Evolutionary conservation across 139 green algal species (phyloP), one percentile per base, ranked within the genome.

Genomic region (Klebsormidium nitens): DNA sequence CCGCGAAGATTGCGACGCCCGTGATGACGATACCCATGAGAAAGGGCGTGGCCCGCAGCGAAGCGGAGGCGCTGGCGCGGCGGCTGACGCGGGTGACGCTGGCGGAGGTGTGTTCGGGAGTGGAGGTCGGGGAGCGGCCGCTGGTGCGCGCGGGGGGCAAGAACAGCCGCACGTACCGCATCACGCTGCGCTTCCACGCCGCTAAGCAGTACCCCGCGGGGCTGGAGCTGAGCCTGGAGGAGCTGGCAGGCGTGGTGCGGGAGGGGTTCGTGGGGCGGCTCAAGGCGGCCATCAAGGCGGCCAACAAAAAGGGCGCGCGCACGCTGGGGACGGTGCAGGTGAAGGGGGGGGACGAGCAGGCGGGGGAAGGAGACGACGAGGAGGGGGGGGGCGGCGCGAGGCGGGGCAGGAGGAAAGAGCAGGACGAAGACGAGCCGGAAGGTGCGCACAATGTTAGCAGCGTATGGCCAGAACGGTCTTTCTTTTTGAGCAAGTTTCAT

Each of bases 21-120:
- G 87, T 96, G 36, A 96, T 97, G 90, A 95, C 85, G 6, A 74
- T 97, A 65, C 88, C 89, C 17, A 62, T 97, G 73, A 77, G 59
- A 34, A 11, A 64, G 42, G 55, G 32, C 47, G 38, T 67, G 28
- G n/a, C n/a, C n/a, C n/a, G n/a, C 17, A n/a, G n/a, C n/a, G 66
- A 77, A 39, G 72, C 49, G 26, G 36, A 77, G 50, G 28, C 5
- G 36, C 29, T 81, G 5, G 74, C 67, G 28, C 32, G 31, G 5
- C 29, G 38, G 42, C 62, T 81, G n/a, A 37, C 44, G 28, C 55
- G 84, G 56, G 83, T 97, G 36, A 70, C 78, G 8, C 80, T 98
- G 47, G 89, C 87, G 1, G 90, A 97, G 76, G 72, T 86, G 26
- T 52, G 90, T 56, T 36, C 63, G 46, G 78, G 70, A 19, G 65